Base-by-base conservation (phyloP, 2,329 filamentous ascomycete species). In the Arthrobotrys megalospora region DNA sequence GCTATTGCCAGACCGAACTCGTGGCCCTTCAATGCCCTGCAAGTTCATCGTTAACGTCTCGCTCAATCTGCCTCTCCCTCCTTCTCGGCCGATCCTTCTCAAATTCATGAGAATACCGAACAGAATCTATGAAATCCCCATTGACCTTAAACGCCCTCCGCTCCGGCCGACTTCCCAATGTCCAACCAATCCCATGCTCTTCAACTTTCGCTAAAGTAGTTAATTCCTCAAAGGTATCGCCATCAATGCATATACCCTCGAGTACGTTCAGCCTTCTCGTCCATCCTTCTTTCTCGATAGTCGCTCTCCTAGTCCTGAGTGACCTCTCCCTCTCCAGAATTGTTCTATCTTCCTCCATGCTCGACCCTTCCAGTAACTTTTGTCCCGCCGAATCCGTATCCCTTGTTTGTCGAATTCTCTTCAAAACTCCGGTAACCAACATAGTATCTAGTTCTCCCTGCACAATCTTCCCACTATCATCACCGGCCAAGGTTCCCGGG, bases 141-240 rank as follows among this genome's bases (percentile, higher is more conserved):
- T 64, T 36, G 19, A 78, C 63, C 24, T 36, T 78, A 19, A 43
- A 53, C 11, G 53, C 75, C 48, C 7, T 55, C n/a, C 45, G 50
- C 8, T 55, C 38, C 10, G 75, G 67, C 34, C 8, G 14, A 21
- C 71, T 68, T 10, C 75, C 75, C 6, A 78, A 32, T 43, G 28
- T 64, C 81, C 81, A 81, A 16, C 55, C 50, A 19, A 81, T 70
- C 14, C 73, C 76, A 19, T 72, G 63, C 45, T 81, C 80, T 45
- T 81, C 81, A 7, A 81, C 62, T 10, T 76, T 79, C n/a, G 80
- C 81, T 6, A 81, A 48, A 2, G 80, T 48, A 14, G 67, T 77
- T 55, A 81, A 58, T 63, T 81, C 81, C 41, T 80, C 80, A 79
- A 76, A 81, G 21, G 80, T 79, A 50, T 80, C 80, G 0, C 80